phyloP scores from a whole-genome alignment of 2,329 filamentous ascomycete species.

The Pseudocercospora musae region DNA sequence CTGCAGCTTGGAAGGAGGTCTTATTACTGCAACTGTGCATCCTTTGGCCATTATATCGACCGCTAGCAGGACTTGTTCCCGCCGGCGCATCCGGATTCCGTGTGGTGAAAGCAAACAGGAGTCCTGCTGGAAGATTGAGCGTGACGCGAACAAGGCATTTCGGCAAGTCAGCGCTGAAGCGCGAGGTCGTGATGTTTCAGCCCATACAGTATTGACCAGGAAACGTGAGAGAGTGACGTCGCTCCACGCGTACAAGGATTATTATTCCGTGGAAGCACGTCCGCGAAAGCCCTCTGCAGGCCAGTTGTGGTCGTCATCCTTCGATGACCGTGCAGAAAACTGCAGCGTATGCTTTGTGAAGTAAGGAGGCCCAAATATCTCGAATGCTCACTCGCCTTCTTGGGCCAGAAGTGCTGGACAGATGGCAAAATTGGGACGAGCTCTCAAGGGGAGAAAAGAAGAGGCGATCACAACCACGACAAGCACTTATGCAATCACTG shows the following conservation, averaged over 20 bases:
- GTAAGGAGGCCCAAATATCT: no score
- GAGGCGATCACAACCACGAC: neutral
- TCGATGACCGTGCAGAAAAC: no score
- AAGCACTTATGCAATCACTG: neutral
- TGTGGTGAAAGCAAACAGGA: neutral
- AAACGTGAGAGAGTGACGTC: neutral
- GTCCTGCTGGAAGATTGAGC: neutral
- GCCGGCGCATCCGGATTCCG: neutral
- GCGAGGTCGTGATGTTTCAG: neutral
- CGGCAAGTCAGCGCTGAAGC: slow-evolving; percentile 1
- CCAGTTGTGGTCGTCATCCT: neutral
- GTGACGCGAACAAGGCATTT: neutral
- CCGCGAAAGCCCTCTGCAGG: neutral
- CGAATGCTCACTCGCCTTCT: no score
- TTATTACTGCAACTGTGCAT: neutral
- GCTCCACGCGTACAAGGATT: no score
- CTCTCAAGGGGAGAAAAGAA: neutral
- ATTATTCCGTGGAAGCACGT: no score
- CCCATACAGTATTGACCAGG: neutral
- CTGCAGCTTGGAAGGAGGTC: neutral
- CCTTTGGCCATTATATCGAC: neutral
- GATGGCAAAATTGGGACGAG: neutral
- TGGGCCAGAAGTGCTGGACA: neutral
- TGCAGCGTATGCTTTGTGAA: no score
- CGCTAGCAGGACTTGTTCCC: no score